Conservation (phyloP, 169 alveolate species). For the Haemoproteus tartakovskyi region DNA sequence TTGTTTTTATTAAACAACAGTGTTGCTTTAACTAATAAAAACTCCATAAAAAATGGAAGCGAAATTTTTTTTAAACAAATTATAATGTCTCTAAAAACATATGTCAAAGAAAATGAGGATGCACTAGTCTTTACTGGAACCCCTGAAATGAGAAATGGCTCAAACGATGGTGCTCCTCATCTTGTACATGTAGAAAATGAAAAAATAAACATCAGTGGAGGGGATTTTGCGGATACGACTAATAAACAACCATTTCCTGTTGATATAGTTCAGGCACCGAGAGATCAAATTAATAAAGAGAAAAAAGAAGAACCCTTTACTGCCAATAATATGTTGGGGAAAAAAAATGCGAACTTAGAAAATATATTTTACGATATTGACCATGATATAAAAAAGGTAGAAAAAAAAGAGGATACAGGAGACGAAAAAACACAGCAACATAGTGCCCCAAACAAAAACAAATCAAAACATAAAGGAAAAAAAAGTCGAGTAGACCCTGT, state of each 20-base stretch:
- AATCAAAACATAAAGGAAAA: too few relatives aligned
- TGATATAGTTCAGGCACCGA: not conserved
- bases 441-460: not conserved
- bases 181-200: not conserved
- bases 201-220: not conserved
- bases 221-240: not conserved
- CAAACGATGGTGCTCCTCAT: constrained; percentile 1
- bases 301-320: not conserved
- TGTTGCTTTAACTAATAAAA: constrained; percentile 69
- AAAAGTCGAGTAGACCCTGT: not conserved
- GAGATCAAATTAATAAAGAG: not conserved
- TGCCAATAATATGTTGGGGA: not conserved
- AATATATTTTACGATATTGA: constrained; percentile 59
- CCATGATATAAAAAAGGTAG: not conserved
- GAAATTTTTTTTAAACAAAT: constrained; percentile 75
- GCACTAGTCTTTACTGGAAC: constrained; percentile 51
- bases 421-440: not conserved
- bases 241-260: not conserved
- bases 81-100: constrained; percentile 70
- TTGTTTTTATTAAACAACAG: constrained; percentile 71
- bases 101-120: constrained; percentile 51
- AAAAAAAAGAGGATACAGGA: too few relatives aligned
- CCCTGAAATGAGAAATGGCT: constrained; percentile 17
- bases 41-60: constrained; percentile 68
- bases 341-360: constrained; percentile 49